phyloP scores from a whole-genome alignment of 2,329 filamentous ascomycete genomes.

The Phialophora verrucosa region DNA sequence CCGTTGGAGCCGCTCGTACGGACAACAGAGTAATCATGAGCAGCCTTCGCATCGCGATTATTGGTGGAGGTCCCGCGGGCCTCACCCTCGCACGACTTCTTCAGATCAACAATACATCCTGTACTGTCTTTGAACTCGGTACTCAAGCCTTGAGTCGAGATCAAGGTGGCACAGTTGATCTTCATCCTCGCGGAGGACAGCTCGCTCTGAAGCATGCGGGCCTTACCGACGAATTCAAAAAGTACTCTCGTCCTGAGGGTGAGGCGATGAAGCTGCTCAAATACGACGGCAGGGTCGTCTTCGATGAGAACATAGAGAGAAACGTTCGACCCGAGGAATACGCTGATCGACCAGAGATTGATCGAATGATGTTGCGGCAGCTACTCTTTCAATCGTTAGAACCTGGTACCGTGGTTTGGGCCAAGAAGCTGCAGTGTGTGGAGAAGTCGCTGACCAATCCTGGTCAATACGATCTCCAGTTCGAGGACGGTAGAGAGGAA shows the following conservation, averaged over 20 bases:
- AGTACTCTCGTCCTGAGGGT: conserved; percentile 59
- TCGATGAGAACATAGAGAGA: conserved; percentile 41
- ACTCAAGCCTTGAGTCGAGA: conserved; percentile 49
- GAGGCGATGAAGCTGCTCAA: conserved; percentile 58
- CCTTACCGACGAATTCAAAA: conserved; percentile 58
- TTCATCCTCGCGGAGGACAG: conserved; percentile 60
- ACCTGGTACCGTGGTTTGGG: conserved; percentile 55
- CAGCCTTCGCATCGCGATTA: conserved; percentile 50
- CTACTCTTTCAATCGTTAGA: conserved; percentile 56
- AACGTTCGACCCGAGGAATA: conserved; percentile 19
- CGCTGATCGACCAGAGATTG: conserved; percentile 59
- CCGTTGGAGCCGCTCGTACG: neutral
- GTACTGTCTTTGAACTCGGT: conserved; percentile 58
- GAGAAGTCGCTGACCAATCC: conserved; percentile 23
- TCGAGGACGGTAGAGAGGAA: conserved; percentile 25
- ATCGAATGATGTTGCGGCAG: conserved; percentile 54
- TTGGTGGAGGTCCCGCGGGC: conserved; percentile 58
- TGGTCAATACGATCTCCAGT: conserved; percentile 26
- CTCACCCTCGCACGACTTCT: conserved; percentile 61
- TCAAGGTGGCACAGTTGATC: conserved; percentile 62
- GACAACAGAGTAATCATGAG: conserved; percentile 29
- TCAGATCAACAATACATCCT: conserved; percentile 52
- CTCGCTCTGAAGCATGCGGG: conserved; percentile 58
- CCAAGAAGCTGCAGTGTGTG: conserved; percentile 51
- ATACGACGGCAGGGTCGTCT: conserved; percentile 45